Evolutionary conservation across 1,284 basidiomycete genomes (phyloP).

Genomic region (Gomphus bonarii): DNA sequence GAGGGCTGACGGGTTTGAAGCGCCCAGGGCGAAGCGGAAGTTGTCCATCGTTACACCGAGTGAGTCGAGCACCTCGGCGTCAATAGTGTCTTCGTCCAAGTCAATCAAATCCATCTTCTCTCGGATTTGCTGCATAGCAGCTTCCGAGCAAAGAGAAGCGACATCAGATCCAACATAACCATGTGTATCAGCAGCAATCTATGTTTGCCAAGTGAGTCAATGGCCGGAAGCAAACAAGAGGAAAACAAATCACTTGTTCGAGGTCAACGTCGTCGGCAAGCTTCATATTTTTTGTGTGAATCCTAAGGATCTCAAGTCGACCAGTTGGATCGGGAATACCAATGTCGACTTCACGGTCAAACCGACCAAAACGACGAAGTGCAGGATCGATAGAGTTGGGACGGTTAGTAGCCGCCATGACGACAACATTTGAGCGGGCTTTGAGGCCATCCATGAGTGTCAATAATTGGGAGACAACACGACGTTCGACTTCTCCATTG

Average conservation of each 20-base stretch:
- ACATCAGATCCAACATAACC: slow-evolving; percentile 99
- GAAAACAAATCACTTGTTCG: slow-evolving; percentile 54
- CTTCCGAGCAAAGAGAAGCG: slow-evolving; percentile 93
- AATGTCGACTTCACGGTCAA: slow-evolving; percentile 99
- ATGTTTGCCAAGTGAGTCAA: slow-evolving; percentile 11
- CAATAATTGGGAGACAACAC: slow-evolving; percentile 95
- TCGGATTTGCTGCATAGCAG: slow-evolving; percentile 97
- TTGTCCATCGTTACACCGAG: slow-evolving; percentile 97
- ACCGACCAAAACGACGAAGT: slow-evolving; percentile 95
- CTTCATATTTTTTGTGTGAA: slow-evolving; percentile 99
- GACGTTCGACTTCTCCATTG: slow-evolving; percentile 98
- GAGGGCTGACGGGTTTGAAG: slow-evolving; percentile 93
- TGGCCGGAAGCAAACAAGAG: not conserved
- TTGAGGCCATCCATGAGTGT: slow-evolving; percentile 99
- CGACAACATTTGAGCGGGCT: slow-evolving; percentile 96
- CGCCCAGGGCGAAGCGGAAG: slow-evolving; percentile 93
- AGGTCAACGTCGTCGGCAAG: slow-evolving; percentile 95
- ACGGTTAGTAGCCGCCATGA: slow-evolving; percentile 98
- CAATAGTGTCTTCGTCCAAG: slow-evolving; percentile 90
- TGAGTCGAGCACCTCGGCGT: slow-evolving; percentile 93
- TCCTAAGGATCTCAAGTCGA: slow-evolving; percentile 95
- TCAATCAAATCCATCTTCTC: slow-evolving; percentile 98
- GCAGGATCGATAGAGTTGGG: slow-evolving; percentile 99
- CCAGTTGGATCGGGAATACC: slow-evolving; percentile 98
- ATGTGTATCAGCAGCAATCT: slow-evolving; percentile 98